Evolutionary conservation across 2,329 filamentous ascomycete genomes (phyloP), one percentile per base, ranked within the genome.

Genomic region (Paracorniculantispora psalliotae): DNA sequence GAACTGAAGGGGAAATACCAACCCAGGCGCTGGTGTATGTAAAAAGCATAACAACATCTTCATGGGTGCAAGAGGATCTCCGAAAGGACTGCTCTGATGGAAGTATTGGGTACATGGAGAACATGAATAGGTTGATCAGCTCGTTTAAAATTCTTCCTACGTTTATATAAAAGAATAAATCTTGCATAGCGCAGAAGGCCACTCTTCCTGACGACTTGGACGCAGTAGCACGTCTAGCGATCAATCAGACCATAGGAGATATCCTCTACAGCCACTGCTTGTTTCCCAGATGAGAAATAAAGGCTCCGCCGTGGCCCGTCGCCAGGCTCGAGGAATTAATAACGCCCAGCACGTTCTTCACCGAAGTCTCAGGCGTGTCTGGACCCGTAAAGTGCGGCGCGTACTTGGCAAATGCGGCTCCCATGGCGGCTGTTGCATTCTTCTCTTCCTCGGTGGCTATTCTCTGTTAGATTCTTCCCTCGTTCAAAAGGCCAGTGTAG

Each of bases 241-340:
- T 33, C 30, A 33, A 33, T 33, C 30, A 33, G 30, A 33, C 30
- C 30, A 12, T 33, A 49, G 17, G 33, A 49, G 28, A 39, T 19
- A 28, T 28, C 21, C 6, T 43, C 21, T 17, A 83, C 9, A 84
- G 47, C 81, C 81, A 84, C 57, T 78, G 72, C 68, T 81, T 78
- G 62, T 73, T 81, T 3, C 82, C 80, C 59, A 74, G 64, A 37
- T 87, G 82, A 28, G 80, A 82, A 1, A 86, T 62, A 63, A 82
- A 84, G 0, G 71, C 67, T 2, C 84, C 83, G 2, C 73, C 81
- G 63, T 77, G 63, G 0, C 77, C 78, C 41, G 67, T 71, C 49
- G 78, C 75, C 9, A 84, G 67, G 28, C 72, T 81, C 2, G 46
- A 5, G 2, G 46, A 17, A 3, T 28, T 8, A 3, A 3, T 4